A percentile compares a stretch with the other conserved stretches of the same genome.
These are phyloP conservation scores for Coniella vitis DNA, from an alignment of 2,329 filamentous ascomycete species.

Conservation along the genomic window DNA sequence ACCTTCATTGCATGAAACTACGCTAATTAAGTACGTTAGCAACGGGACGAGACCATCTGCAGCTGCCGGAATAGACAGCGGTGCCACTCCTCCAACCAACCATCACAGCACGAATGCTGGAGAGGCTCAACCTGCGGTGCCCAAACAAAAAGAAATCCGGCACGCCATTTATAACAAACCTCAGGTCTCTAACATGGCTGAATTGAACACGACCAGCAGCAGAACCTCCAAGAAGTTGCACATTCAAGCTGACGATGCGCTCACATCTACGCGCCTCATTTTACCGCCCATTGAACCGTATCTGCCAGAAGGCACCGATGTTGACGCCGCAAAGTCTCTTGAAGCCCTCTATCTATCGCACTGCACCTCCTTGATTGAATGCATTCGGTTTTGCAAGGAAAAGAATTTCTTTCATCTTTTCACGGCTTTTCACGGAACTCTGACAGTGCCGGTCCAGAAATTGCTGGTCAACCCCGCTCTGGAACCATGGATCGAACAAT, in stretches of 20 bases:
- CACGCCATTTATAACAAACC: slow-evolving; percentile 56
- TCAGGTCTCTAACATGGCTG: slow-evolving; percentile 48
- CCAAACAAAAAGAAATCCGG: slow-evolving; percentile 26
- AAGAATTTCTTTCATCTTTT: slow-evolving; percentile 95
- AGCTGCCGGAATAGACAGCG: slow-evolving; percentile 7
- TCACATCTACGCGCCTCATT: slow-evolving; percentile 63
- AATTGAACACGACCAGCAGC: slow-evolving; percentile 48
- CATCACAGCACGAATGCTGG: not conserved
- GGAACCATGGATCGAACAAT: slow-evolving; percentile 90
- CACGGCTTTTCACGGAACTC: slow-evolving; percentile 88
- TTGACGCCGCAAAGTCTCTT: slow-evolving; percentile 78
- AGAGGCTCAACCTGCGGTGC: not conserved
- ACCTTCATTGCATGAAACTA: too few relatives aligned
- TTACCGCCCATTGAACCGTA: slow-evolving; percentile 84
- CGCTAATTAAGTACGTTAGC: too few relatives aligned
- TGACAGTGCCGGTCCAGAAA: slow-evolving; percentile 95
- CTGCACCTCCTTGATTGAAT: slow-evolving; percentile 91
- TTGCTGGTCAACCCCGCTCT: slow-evolving; percentile 75
- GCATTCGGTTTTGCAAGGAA: slow-evolving; percentile 91
- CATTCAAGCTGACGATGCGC: slow-evolving; percentile 52
- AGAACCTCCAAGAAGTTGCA: slow-evolving; percentile 55
- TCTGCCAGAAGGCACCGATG: slow-evolving; percentile 73
- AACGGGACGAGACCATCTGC: slow-evolving; percentile 17
- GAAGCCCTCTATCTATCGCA: slow-evolving; percentile 87
- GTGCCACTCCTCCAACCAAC: slow-evolving; percentile 3